Evolutionary conservation across 768 basidiomycete genomes (phyloP).

Genomic region (Kwoniella europaea): DNA sequence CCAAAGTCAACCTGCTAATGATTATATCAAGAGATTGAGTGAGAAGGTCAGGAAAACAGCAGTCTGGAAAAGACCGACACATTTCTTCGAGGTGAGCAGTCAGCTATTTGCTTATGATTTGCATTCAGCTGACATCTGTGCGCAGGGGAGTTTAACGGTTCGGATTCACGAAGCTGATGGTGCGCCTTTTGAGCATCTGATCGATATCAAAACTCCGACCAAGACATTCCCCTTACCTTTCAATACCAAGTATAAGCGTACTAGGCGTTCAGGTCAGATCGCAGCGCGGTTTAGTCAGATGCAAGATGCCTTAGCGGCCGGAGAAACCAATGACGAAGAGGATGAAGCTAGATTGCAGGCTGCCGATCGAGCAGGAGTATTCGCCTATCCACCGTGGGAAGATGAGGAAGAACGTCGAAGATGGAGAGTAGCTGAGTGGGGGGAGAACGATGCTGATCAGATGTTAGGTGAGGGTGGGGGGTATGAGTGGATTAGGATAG

Average conservation of each 20-base stretch:
- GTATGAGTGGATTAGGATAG: conserved; percentile 99
- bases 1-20: conserved; percentile 81
- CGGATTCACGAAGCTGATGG: conserved; percentile 99
- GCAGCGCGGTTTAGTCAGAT: conserved; percentile 47
- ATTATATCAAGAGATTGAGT: conserved; percentile 68
- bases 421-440: conserved; percentile 98
- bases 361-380: conserved; percentile 63
- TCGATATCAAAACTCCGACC: conserved; percentile 82
- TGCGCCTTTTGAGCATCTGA: conserved; percentile 96
- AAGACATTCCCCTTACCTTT: conserved; percentile 98
- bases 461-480: conserved; percentile 84
- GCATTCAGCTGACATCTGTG: conserved; percentile 1
- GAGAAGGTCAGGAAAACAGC: conserved; percentile 33
- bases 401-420: conserved; percentile 66
- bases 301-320: conserved; percentile 44
- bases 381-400: conserved; percentile 94
- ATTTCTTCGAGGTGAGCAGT: conserved; percentile 77
- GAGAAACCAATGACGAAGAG: conserved; percentile 32
- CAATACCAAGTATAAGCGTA: conserved; percentile 64
- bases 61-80: conserved; percentile 65
- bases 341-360: conserved; percentile 37
- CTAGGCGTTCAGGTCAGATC: conserved; percentile 44
- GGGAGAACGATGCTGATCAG: conserved; percentile 87
- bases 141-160: conserved; percentile 93
- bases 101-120: not conserved